These are phyloP conservation scores for Gossypium schwendimanii DNA, from an alignment of 441 rosid genomes.

Conservation along the genomic window DNA sequence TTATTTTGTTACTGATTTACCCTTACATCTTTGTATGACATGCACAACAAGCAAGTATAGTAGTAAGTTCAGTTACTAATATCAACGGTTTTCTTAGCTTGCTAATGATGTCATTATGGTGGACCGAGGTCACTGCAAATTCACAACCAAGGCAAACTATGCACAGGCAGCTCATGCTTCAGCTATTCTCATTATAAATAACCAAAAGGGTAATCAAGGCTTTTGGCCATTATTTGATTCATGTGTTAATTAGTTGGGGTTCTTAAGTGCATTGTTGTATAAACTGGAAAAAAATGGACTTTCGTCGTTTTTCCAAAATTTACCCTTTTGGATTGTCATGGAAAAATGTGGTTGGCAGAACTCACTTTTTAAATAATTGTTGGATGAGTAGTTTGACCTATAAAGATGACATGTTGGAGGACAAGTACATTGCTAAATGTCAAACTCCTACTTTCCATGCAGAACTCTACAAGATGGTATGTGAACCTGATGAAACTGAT, in stretches of 20 bases:
- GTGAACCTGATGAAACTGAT: slow-evolving; percentile 95
- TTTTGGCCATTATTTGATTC: neutral
- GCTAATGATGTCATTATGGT: slow-evolving; percentile 77
- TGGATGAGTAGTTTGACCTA: neutral
- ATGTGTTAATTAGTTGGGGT: neutral
- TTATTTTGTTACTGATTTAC: neutral
- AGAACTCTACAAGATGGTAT: slow-evolving; percentile 98
- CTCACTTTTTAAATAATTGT: neutral
- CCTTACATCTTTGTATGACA: neutral
- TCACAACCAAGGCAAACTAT: slow-evolving; percentile 76
- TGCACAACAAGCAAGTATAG: neutral
- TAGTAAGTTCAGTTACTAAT: slow-evolving; percentile 15
- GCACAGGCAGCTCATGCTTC: slow-evolving; percentile 92
- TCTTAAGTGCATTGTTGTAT: neutral
- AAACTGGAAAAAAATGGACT: neutral
- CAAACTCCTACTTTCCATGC: slow-evolving; percentile 9
- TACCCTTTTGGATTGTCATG: neutral
- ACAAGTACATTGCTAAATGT: neutral
- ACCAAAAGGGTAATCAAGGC: slow-evolving; percentile 55
- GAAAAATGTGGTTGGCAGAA: neutral
- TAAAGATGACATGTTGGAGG: neutral
- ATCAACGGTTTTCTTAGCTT: slow-evolving; percentile 42
- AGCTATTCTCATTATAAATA: slow-evolving; percentile 83
- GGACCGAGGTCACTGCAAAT: slow-evolving; percentile 79
- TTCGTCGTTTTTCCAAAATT: neutral